Percentiles rank a stretch among this genome's conserved stretches.
phyloP scores from a whole-genome alignment of 345 rosid species.

The Arabidopsis suecica region DNA sequence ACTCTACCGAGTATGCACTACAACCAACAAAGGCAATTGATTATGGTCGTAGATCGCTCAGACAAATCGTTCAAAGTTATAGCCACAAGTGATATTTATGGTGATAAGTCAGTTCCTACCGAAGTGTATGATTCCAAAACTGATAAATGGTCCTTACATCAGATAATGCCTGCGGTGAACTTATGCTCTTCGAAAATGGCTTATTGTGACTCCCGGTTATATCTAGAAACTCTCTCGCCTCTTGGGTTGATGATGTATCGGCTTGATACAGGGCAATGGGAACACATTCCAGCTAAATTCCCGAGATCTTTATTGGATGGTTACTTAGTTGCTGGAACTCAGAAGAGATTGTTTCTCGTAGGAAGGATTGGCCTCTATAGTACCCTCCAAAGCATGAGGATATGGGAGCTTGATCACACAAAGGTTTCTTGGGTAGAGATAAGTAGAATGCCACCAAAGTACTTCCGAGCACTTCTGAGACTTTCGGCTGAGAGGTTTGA shows the following conservation, averaged over 20 bases:
- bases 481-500: conserved; percentile 96
- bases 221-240: conserved; percentile 93
- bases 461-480: conserved; percentile 83
- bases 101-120: conserved; percentile 86
- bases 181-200: conserved; percentile 97
- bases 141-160: conserved; percentile 79
- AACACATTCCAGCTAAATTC: conserved; percentile 91
- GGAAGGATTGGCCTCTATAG: conserved; percentile 97
- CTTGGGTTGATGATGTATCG: conserved; percentile 94
- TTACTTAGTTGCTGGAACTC: conserved; percentile 93
- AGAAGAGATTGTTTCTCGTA: conserved; percentile 83
- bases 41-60: conserved; percentile 81
- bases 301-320: conserved; percentile 94
- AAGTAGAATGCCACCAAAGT: conserved; percentile 92
- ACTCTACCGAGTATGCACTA: conserved; percentile 82
- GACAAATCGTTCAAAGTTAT: conserved; percentile 84
- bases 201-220: conserved; percentile 84
- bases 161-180: conserved; percentile 94
- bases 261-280: conserved; percentile 85
- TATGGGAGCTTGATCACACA: conserved; percentile 93
- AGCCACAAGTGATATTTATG: conserved; percentile 88
- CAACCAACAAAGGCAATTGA: conserved; percentile 86
- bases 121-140: conserved; percentile 90
- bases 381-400: conserved; percentile 94
- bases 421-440: conserved; percentile 88